Evolutionary conservation across 2,329 filamentous ascomycete species (phyloP).

Genomic region (Exophiala mesophila): DNA sequence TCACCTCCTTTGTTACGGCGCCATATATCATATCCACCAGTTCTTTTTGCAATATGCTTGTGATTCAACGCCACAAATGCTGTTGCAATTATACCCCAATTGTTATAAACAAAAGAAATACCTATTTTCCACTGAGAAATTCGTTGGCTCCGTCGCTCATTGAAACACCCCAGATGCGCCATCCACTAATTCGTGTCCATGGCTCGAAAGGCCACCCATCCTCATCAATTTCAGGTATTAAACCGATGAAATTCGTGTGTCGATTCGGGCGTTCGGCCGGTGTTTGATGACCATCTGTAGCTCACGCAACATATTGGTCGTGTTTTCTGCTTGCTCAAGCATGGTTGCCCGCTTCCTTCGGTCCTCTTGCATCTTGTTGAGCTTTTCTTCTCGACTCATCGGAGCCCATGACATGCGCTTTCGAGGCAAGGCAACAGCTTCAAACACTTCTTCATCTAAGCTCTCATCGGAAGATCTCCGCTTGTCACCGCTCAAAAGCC

Average conservation of each 20-base stretch:
- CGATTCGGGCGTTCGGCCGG: slow-evolving; percentile 39
- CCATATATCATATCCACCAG: no score
- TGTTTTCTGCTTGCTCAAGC: slow-evolving; percentile 72
- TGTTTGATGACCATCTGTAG: slow-evolving; percentile 80
- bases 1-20: no score
- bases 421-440: slow-evolving; percentile 75
- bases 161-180: no score
- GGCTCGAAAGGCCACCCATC: neutral
- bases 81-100: no score
- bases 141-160: neutral
- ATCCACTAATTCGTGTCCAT: neutral
- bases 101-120: no score
- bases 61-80: no score
- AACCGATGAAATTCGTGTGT: slow-evolving; percentile 42
- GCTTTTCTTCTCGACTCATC: slow-evolving; percentile 79
- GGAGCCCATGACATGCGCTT: slow-evolving; percentile 52
- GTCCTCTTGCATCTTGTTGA: slow-evolving; percentile 83
- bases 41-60: no score
- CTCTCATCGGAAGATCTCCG: slow-evolving; percentile 35
- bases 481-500: slow-evolving; percentile 69
- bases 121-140: no score
- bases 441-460: slow-evolving; percentile 75
- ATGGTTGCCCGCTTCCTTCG: slow-evolving; percentile 66
- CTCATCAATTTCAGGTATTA: slow-evolving; percentile 24
- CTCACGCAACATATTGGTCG: slow-evolving; percentile 84